Percentiles rank a stretch among this genome's conserved stretches.
Conservation (phyloP, 2,329 filamentous ascomycete genomes). For the Cadophora malorum region DNA sequence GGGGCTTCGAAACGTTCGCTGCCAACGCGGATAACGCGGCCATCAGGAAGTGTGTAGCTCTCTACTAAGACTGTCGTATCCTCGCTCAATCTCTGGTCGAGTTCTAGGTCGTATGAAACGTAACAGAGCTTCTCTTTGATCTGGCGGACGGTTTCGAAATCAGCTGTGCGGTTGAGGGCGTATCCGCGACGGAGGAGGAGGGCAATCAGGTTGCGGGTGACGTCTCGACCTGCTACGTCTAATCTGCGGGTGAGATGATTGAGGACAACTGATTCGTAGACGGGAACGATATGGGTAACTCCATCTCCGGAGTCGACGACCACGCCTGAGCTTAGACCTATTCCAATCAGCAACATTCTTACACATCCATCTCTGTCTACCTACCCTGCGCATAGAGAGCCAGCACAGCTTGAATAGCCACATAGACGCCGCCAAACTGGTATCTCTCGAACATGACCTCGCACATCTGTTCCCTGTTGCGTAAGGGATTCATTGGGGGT, state of each 20-base stretch:
- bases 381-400: conserved; percentile 95
- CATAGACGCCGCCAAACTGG: conserved; percentile 94
- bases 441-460: conserved; percentile 99
- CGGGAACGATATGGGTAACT: conserved; percentile 97
- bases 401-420: conserved; percentile 95
- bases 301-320: conserved; percentile 98
- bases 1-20: conserved; percentile 98
- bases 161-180: conserved; percentile 95
- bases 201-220: conserved; percentile 97
- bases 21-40: conserved; percentile 92
- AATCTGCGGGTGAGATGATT: conserved; percentile 95
- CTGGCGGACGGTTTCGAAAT: conserved; percentile 98
- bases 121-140: conserved; percentile 99
- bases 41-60: conserved; percentile 96
- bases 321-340: conserved; percentile 89
- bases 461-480: conserved; percentile 97
- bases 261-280: conserved; percentile 97
- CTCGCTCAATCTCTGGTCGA: conserved; percentile 95
- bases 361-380: conserved; percentile 26
- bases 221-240: conserved; percentile 94
- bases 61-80: conserved; percentile 97
- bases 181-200: conserved; percentile 93
- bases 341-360: conserved; percentile 26
- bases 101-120: conserved; percentile 95
- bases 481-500: conserved; percentile 96